These are phyloP conservation scores for Saccharum officinarum DNA, from an alignment of 176 grass and related monocot species.

Conservation along the genomic window DNA sequence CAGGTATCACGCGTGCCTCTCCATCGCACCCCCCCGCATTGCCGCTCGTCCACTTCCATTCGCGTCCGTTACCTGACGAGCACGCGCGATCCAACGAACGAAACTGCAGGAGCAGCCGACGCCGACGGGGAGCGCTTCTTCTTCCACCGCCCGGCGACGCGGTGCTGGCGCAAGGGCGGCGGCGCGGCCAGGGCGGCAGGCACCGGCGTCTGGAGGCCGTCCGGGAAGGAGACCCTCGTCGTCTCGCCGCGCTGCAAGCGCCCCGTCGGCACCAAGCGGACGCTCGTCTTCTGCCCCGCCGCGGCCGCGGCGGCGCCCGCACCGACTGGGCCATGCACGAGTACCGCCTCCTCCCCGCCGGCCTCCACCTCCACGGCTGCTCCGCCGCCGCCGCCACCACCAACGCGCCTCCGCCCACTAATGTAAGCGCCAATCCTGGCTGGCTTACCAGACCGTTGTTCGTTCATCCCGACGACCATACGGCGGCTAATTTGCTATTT, in stretches of 20 bases:
- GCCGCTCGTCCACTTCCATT: background rate
- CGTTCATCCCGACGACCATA: background rate
- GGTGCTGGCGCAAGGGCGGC: conserved; percentile 32
- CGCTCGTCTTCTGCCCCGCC: conserved; percentile 63
- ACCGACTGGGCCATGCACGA: conserved; percentile 92
- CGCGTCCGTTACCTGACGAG: background rate
- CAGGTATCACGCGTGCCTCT: conserved; percentile 28
- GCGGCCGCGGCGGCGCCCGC: conserved; percentile 33
- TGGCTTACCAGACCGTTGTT: background rate
- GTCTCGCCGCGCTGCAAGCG: conserved; percentile 37
- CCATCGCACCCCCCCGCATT: background rate
- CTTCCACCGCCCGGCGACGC: conserved; percentile 56
- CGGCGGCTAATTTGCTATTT: background rate
- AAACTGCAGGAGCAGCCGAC: conserved; percentile 27
- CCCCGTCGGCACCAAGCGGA: conserved; percentile 66
- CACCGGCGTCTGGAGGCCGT: conserved; percentile 67
- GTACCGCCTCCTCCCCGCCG: conserved; percentile 64
- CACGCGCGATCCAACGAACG: background rate
- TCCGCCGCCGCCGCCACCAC: background rate
- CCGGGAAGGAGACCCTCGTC: conserved; percentile 65
- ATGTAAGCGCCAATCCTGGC: background rate
- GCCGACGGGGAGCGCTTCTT: conserved; percentile 63
- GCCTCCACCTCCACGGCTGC: background rate
- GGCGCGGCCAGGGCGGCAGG: conserved; percentile 25
- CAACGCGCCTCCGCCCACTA: background rate